Base-by-base conservation (phyloP, 2,329 filamentous ascomycete species). In the Cladosporium phlei region DNA sequence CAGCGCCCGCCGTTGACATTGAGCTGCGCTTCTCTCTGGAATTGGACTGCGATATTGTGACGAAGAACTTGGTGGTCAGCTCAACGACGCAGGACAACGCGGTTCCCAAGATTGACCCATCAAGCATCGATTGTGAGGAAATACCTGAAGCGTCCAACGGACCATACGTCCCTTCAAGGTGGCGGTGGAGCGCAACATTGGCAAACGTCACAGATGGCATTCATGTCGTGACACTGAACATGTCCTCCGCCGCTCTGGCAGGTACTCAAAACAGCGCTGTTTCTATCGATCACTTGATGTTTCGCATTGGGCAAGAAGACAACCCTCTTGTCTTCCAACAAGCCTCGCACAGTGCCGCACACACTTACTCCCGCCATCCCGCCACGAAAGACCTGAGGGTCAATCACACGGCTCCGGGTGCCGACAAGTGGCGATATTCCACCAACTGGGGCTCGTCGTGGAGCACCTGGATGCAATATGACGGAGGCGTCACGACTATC, bases 371-470 rank as follows among this genome's bases (percentile, higher is more conserved):
- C 45, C 59, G 71, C 20, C 48, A 51, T 14, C 48, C 39, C 5
- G 25, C 32, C 6, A 29, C 25, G 4, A 27, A 37, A 17, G 43
- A 33, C 2, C 21, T 38, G 3, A 73, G 68, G 39, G 65, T 83
- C 47, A 20, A 20, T 2, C 81, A 83, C 54, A 71, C 72, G 43
- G 81, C 81, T 4, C 65, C 78, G 7, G 81, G 81, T 19, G 81
- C 81, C 7, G 75, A 80, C 55, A 73, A 74, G 53, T 84, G 75
- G 66, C 77, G 80, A 8, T 83, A 81, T 58, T 79, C 76, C 17
- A 74, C 76, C 20, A 80, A 79, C 48, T 85, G 76, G 71, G 79
- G 76, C 9, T 76, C 72, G 3, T 69, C 69, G 0, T 85, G 77
- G 68, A 80, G 75, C 33, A 59, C 75, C 3, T 85, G 80, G 81